Base-by-base conservation (phyloP, 257 asterid species). In the Petunia secreta region DNA sequence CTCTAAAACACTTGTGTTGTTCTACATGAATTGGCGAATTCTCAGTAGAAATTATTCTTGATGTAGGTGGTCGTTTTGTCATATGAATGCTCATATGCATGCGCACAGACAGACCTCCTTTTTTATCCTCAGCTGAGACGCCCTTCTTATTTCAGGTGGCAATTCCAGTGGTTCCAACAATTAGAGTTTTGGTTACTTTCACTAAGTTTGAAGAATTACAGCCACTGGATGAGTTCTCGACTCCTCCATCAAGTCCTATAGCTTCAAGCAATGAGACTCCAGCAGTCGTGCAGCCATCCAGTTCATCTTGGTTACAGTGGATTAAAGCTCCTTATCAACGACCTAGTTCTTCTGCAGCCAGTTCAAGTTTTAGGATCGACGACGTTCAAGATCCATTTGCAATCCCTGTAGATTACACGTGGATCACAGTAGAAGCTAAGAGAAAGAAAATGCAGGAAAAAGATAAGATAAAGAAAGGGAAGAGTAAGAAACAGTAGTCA, bases 241-340 rank as follows among this genome's bases (percentile, higher is more conserved):
- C 97, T 2, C 98, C 99, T 44, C 99, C 97, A 43, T 89, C 98
- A 3, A 91, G 98, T 52, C 98, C 97, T 66, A 83, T 89, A 37
- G 83, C 85, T 37, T 82, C 85, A 5, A 85, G 84, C 81, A 86
- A 55, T 78, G 98, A 91, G 79, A 91, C 90, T 88, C 88, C 97
- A 4, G 15, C 86, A 8, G 79, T 82, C 75, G 13, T 34, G 52
- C 92, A 85, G 81, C 14, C 97, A 9, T 85, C 97, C 6, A 87
- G 80, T 80, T 86, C 98, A 5, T 93, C 99, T 37, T 93, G 99
- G 98, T 93, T 95, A 87, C 97, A 92, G 84, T 95, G 98, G 98
- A 90, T 92, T 78, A 95, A 93, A 87, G 79, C 95, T 80, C 94
- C 98, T 1, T 93, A 93, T 82, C 92, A 84, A 80, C 92, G 89